Conservation (phyloP, 371 early-diverging fungal genomes). For the Mucor racemosus region DNA sequence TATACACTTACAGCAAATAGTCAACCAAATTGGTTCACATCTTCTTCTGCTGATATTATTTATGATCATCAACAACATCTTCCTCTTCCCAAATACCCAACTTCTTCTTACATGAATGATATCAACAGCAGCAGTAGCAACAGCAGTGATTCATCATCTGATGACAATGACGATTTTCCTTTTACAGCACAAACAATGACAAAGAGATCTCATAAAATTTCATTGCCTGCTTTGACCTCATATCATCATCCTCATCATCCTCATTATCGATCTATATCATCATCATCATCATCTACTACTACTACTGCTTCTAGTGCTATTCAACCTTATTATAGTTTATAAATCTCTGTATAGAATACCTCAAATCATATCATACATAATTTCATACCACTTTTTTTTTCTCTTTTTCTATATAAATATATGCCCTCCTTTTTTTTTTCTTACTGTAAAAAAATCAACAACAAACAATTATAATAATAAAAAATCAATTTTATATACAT, state of each 20-base stretch:
- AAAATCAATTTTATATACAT: not conserved
- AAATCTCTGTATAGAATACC: not conserved
- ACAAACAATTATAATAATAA: slow-evolving; percentile 1
- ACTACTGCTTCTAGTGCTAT: not conserved
- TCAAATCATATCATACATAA: slow-evolving; percentile 2
- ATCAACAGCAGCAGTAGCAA: not conserved
- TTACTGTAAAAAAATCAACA: slow-evolving; percentile 1
- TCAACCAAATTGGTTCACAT: not conserved
- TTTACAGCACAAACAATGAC: slow-evolving; percentile 1
- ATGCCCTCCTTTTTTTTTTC: not conserved
- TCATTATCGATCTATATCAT: not conserved
- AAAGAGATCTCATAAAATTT: slow-evolving; percentile 5
- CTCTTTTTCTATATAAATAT: slow-evolving; percentile 6
- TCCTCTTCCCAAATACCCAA: not conserved
- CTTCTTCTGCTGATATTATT: slow-evolving; percentile 13
- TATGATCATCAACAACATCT: slow-evolving; percentile 5
- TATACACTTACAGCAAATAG: not conserved
- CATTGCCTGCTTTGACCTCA: slow-evolving; percentile 9
- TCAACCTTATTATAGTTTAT: not conserved
- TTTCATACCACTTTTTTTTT: slow-evolving; percentile 5
- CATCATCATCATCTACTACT: not conserved
- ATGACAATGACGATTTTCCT: slow-evolving; percentile 15
- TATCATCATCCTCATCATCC: not conserved
- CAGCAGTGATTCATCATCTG: slow-evolving; percentile 9
- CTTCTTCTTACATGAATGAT: not conserved